Evolutionary conservation across 345 rosid genomes (phyloP), one percentile per base, ranked within the genome.

Genomic region (Arabis hirsuta): DNA sequence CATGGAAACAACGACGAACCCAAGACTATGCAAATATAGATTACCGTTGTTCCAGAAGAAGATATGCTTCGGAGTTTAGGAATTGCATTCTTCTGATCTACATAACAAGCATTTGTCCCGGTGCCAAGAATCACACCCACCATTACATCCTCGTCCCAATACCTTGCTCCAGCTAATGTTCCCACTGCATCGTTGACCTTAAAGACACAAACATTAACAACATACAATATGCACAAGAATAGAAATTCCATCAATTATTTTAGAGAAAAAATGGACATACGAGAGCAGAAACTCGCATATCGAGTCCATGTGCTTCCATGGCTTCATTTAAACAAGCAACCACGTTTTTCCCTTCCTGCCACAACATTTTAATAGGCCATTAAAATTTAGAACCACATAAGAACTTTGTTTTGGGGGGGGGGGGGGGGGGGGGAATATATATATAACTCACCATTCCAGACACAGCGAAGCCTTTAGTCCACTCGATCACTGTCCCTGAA

Each of bases 51-150:
- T 57, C 89, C 84, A 32, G 83, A 80, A 69, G 86, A 76, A 55
- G 72, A 66, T 0, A 69, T 59, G 36, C 78, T 81, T 6, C 60
- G 79, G 19, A 90, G 63, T 81, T 88, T 92, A 34, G 85, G 96
- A 81, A 88, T 92, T 44, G 81, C 79, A 72, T 84, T 73, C 45
- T 75, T 80, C 63, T 83, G 80, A 54, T 92, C 96, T 41, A 92
- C 89, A 76, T 92, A 92, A 82, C 96, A 90, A 77, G 96, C 98
- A 62, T 92, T 88, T 14, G 98, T 92, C 50, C 96, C 96, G 0
- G 96, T 92, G 56, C 96, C 98, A 81, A 92, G 81, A 79, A 92
- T 92, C 52, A 92, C 98, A 68, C 95, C 93, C 55, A 81, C 88
- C 90, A 87, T 76, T 36, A 90, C 93, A 86, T 92, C 96, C 59